phyloP scores from a whole-genome alignment of 768 basidiomycete species.

The Roridomyces roridus region DNA sequence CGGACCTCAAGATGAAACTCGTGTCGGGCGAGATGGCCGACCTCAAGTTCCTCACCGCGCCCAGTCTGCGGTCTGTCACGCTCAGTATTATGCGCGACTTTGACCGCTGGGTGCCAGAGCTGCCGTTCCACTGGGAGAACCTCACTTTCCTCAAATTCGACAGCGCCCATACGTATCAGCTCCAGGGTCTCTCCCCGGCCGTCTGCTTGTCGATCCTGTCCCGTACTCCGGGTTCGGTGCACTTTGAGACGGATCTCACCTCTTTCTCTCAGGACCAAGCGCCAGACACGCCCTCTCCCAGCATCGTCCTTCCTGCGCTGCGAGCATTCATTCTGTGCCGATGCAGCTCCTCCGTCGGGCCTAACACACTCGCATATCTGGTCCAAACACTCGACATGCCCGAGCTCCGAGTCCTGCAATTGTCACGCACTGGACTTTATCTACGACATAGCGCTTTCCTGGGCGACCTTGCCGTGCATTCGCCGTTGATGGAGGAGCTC shows the following conservation, averaged over 20 bases:
- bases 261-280: neutral
- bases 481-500: slow-evolving; percentile 1
- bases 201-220: neutral
- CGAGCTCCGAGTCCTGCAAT: neutral
- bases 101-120: neutral
- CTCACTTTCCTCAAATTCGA: no score
- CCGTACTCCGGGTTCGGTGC: neutral
- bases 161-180: no score
- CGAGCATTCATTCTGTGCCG: neutral
- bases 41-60: no score
- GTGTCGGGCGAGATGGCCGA: no score
- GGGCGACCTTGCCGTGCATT: neutral
- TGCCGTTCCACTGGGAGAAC: neutral
- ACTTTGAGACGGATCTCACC: no score
- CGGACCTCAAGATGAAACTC: neutral
- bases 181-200: neutral
- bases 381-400: neutral
- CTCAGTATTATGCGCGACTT: no score
- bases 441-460: neutral
- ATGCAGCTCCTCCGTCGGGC: neutral
- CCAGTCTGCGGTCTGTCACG: no score
- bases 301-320: neutral
- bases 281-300: neutral
- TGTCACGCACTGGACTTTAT: neutral
- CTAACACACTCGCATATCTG: neutral